Base-by-base conservation (phyloP, 345 rosid species). In the Balakata baccata region DNA sequence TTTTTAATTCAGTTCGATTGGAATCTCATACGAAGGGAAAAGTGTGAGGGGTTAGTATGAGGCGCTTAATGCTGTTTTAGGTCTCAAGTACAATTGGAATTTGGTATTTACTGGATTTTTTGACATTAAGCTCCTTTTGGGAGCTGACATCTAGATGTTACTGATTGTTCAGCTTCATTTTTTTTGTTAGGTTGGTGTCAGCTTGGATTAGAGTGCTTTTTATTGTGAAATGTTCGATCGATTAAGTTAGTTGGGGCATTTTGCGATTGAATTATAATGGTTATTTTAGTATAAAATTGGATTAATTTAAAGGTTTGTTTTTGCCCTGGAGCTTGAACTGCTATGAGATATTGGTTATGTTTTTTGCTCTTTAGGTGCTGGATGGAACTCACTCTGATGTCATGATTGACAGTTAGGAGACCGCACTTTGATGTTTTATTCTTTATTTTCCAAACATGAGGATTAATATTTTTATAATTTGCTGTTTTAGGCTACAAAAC, bases 401-500 rank as follows among this genome's bases (percentile, higher is more conserved):
- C 47, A 17, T 25, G 39, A 45, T 74, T 43, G 34, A 23, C 43
- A 39, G 52, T 29, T 38, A 6, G 37, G 8, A 12, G 23, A n/a
- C n/a, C 14, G 11, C 22, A 72, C 45, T 43, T 64, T 3, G 10
- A 66, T 20, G 29, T 67, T 49, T 29, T 2, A 7, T 5, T 69
- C 4, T 46, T 34, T 34, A 13, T 34, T 58, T 58, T 58, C 13
- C 3, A n/a, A 65, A 11, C 23, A 20, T 46, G 74, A 45, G 12
- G 54, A 59, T 17, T 71, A 11, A 59, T 71, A 45, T 4, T n/a
- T 29, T 29, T 25, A 49, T 14, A 22, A 18, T 74, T 61, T 56
- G 61, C 20, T 81, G 73, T 81, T 81, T 58, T 89, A 96, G 99
- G 98, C 99, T 75, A 96, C 98, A 6, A 94, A 92, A 82, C 76